These are phyloP conservation scores for Lathyrus aphaca DNA, from an alignment of 306 rosid species.

Conservation along the genomic window DNA sequence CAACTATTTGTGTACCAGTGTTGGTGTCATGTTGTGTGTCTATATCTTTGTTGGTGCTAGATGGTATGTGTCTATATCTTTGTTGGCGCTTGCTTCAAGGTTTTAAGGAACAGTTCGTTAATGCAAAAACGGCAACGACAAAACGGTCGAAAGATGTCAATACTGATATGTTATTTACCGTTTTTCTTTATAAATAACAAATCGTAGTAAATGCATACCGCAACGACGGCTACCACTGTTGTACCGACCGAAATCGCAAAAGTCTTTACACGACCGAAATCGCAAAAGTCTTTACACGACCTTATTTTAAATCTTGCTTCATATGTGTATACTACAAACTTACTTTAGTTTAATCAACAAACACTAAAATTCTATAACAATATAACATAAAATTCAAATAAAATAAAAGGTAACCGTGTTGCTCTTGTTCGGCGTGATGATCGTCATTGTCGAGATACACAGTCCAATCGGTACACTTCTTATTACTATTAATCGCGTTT, in stretches of 20 bases:
- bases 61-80: too few species aligned
- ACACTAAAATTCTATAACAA: not conserved
- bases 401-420: slow-evolving; percentile 25
- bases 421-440: slow-evolving; percentile 17
- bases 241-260: too few species aligned
- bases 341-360: not conserved
- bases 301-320: not conserved
- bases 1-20: not conserved
- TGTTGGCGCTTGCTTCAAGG: too few species aligned
- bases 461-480: slow-evolving; percentile 63
- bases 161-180: too few species aligned
- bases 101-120: too few species aligned
- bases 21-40: not conserved
- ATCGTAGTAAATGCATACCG: too few species aligned
- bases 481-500: not conserved
- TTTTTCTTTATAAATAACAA: too few species aligned
- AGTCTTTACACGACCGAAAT: too few species aligned
- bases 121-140: too few species aligned
- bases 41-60: not conserved
- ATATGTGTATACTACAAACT: not conserved
- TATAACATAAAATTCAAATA: not conserved
- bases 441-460: slow-evolving; percentile 60
- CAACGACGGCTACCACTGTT: too few species aligned
- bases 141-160: too few species aligned
- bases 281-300: too few species aligned